Evolutionary conservation across 345 rosid species (phyloP), one percentile per base, ranked within the genome.

Genomic region (Salix caprea): DNA sequence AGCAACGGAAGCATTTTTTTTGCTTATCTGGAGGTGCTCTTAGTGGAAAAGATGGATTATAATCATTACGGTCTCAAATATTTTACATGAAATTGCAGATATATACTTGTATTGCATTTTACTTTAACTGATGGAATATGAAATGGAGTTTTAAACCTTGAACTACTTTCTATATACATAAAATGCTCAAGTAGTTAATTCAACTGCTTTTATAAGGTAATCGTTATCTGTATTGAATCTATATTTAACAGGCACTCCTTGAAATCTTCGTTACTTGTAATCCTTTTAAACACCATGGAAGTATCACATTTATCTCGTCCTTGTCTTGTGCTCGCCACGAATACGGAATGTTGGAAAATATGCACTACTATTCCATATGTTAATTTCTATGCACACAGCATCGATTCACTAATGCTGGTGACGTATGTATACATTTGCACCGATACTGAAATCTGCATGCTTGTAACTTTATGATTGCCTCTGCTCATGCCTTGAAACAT

Each of bases 401-500:
- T 69, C 60, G 3, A 12, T 14, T 40, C 11, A 40, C 54, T 23
- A 40, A 69, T 52, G 71, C 24, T 65, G 39, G 39, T 30, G 39
- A 65, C 18, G 15, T 65, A 30, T 65, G 34, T 18, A 62, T 62
- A 62, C 34, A 52, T 62, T 56, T 56, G 28, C 62, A 56, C 62
- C 28, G 23, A 56, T 56, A 56, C 62, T 56, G 23, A 56, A n/a
- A 56, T 40, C 58, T 70, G 21, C 16, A 23, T 23, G 70, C 54
- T 6, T 16, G 14, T 28, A 72, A 28, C 60, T 68, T 79, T 18
- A 4, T 23, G 64, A 58, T 58, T 23, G 14, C 28, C 15, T 58
- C 64, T 58, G 64, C 28, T 79, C 13, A 62, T 72, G 71, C 76
- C 69, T 69, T 23, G 44, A 72, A 69, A 74, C 15, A 37, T 56